Conservation (phyloP, 495 filamentous ascomycete genomes). For the Penicillium riverlandense region DNA sequence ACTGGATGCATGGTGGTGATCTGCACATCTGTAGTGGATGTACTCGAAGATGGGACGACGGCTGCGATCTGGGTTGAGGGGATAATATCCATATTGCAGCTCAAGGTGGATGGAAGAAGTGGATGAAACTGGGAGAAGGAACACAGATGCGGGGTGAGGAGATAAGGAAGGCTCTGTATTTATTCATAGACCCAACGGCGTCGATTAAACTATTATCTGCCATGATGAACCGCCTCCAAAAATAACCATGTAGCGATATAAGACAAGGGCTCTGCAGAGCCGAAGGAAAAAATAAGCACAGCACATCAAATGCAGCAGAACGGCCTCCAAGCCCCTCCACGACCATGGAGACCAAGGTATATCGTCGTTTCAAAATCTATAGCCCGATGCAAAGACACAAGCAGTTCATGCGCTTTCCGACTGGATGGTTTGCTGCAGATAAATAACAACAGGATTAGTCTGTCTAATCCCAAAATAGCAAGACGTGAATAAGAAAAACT, state of each 20-base stretch:
- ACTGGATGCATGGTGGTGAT: constrained; percentile 25
- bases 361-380: constrained; percentile 32
- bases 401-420: constrained; percentile 39
- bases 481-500: constrained; percentile 28
- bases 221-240: constrained; percentile 11
- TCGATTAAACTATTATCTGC: constrained; percentile 36
- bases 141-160: not conserved
- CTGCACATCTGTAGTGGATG: constrained; percentile 13
- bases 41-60: constrained; percentile 20
- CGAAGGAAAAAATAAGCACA: constrained; percentile 16
- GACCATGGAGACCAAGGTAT: constrained; percentile 19
- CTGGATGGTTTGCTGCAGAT: constrained; percentile 38
- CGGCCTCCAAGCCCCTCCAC: constrained; percentile 5
- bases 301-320: constrained; percentile 18
- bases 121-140: not conserved
- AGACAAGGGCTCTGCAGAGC: constrained; percentile 29
- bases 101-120: not conserved
- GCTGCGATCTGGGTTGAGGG: constrained; percentile 31
- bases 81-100: constrained; percentile 5
- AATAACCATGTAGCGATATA: constrained; percentile 32
- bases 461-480: not conserved
- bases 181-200: constrained; percentile 4
- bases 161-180: not conserved
- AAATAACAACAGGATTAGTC: constrained; percentile 5
- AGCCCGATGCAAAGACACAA: constrained; percentile 25